Conservation (phyloP, 768 basidiomycete genomes). For the Dentipellis fragilis region DNA sequence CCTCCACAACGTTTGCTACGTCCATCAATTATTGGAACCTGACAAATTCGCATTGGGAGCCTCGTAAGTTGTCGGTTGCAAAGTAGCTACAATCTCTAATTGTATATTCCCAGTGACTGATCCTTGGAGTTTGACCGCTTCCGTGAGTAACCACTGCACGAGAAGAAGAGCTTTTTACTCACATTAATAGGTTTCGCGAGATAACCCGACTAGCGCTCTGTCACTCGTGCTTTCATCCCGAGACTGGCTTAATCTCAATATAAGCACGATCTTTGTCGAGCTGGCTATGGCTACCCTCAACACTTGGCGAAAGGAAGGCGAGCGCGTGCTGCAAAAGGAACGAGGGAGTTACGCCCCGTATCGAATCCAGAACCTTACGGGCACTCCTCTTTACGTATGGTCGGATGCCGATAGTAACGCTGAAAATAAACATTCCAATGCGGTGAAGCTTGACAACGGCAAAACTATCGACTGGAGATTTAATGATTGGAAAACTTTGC, state of each 20-base stretch:
- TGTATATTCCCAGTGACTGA: constrained; percentile 59
- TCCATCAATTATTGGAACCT: constrained; percentile 95
- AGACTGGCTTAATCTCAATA: constrained; percentile 82
- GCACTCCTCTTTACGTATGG: constrained; percentile 78
- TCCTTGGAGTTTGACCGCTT: constrained; percentile 83
- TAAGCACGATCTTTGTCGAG: constrained; percentile 87
- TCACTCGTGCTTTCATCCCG: constrained; percentile 58
- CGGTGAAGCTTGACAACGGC: constrained; percentile 59
- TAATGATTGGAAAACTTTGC: constrained; percentile 89
- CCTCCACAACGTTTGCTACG: constrained; percentile 70
- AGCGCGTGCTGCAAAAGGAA: constrained; percentile 59
- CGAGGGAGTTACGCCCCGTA: constrained; percentile 92
- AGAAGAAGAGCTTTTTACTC: not conserved
- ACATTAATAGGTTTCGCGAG: constrained; percentile 41
- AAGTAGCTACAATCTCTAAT: not conserved
- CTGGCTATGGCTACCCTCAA: constrained; percentile 65
- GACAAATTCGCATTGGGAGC: constrained; percentile 97
- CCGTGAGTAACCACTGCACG: constrained; percentile 29
- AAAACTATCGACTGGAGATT: constrained; percentile 90
- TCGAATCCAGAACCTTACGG: constrained; percentile 84
- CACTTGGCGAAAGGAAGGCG: constrained; percentile 67
- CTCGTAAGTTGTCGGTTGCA: constrained; percentile 37
- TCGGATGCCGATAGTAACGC: constrained; percentile 58
- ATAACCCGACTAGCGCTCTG: constrained; percentile 38
- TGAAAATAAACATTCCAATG: constrained; percentile 35